Evolutionary conservation across 163 green algal genomes (phyloP), one percentile per base, ranked within the genome.

Genomic region (Chlamydomonas reinhardtii): DNA sequence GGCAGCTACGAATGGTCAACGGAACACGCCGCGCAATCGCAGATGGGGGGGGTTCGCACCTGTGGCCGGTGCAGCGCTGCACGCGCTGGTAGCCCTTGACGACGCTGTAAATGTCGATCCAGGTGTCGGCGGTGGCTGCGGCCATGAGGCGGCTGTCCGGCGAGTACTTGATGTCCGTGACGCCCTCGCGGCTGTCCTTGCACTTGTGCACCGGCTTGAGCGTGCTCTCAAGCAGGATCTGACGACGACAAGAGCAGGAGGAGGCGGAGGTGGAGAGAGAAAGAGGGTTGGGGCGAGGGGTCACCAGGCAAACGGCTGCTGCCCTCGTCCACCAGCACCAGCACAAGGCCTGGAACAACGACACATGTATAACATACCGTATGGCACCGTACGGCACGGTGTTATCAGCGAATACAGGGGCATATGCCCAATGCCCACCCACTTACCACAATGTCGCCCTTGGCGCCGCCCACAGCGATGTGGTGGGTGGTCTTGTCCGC

Each of bases 131-230:
- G n/a, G 78, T 93, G 31, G 86, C 78, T 15, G 86, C 92, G 37
- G 93, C 93, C 76, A 95, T 81, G 48, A 91, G 89, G 37, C 84
- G 80, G 62, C 80, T 76, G 84, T 93, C 87, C 37, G 93, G 93
- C 61, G 87, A 93, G 90, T 93, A 96, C 73, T 94, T 94, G 35
- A 96, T 59, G 74, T 94, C 92, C 29, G 84, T 78, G 34, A 95
- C 83, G 27, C 85, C 91, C 80, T 94, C 89, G 6, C 74, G 87
- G 81, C 82, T 88, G 86, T 96, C 93, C 73, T 88, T 86, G 39
- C 65, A 32, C 35, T 91, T 72, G 70, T 88, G 90, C 32, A 96
- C 25, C 2, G 93, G 89, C 48, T 87, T 83, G 54, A 96, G 74
- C 70, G 83, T 91, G 37, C 71, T 80, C 71, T 95, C 90, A 19